Evolutionary conservation across 2,329 filamentous ascomycete genomes (phyloP), one percentile per base, ranked within the genome.

Genomic region (Xylariaceae sp.): DNA sequence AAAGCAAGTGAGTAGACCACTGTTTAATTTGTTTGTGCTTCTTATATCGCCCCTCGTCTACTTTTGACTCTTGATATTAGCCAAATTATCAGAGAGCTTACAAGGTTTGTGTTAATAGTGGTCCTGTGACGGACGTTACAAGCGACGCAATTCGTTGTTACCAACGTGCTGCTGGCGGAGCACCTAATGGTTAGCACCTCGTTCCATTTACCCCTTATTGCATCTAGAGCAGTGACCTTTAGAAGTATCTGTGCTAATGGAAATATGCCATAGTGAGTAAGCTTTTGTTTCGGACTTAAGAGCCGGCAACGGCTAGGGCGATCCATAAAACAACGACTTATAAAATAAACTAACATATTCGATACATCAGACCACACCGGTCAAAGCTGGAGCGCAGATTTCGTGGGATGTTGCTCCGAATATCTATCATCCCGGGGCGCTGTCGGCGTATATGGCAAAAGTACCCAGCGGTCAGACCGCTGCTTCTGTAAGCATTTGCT

Each of bases 131-230:
- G 2, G 70, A 73, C 49, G 72, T 75, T 19, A 68, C 55, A 17
- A 72, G 68, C 19, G 45, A 66, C 0, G 66, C 67, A 39, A 74
- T 75, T 66, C 71, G 71, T 13, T 75, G 73, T 65, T 75, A 71
- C 64, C 63, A 75, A 61, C 57, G 51, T 10, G 57, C 53, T 9
- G 45, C 63, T 1, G 71, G 70, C 48, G 62, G 60, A 28, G 66
- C 72, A 1, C 62, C 69, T 6, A 60, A 67, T 5, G 22, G 22
- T 28, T 5, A 28, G 4, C 22, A 5, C 7, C 7, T 28, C 22
- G 22, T 28, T 28, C 7, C 22, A 28, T 28, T 28, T 7, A 28
- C 22, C 22, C 7, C 7, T 28, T 28, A 4, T 4, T 7, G 22
- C 22, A 28, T 28, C 22, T 28, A 4, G 22, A 28, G 22, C 7